Base-by-base conservation (phyloP, 768 basidiomycete species). In the Xerocomellus dryophilus region DNA sequence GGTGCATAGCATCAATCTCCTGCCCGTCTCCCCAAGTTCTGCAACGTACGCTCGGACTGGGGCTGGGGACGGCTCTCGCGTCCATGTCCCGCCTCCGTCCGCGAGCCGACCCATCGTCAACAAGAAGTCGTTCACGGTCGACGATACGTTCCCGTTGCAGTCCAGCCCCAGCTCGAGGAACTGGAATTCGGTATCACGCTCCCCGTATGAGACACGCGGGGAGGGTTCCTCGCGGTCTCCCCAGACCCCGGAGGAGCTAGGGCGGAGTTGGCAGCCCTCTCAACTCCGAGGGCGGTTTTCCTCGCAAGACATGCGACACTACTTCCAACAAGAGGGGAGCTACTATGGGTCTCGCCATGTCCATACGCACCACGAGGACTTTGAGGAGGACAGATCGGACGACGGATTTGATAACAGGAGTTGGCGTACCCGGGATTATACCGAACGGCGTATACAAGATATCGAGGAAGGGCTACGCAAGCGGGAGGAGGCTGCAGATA, bases 401-500 rank as follows among this genome's bases (percentile, higher is more conserved):
- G 71, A 72, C 14, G 65, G 59, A 10, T 61, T 71, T 25, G 75
- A 74, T 43, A 67, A 61, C n/a, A 43, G 43, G 47, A 56, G 50
- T 21, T 70, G 70, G 61, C 68, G 62, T 5, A 64, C 64, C 23
- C 61, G 58, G 34, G 68, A 60, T 58, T 74, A 66, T 55, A 66
- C 66, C 25, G 69, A 70, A 27, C 64, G 67, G 32, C 63, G 59
- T 5, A 65, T 66, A 53, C 72, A 70, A 35, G 68, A 69, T 10
- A 67, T 70, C 43, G 72, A 69, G 25, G 66, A 62, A 50, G 61
- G 66, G 62, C 52, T 63, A 47, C 67, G 59, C 46, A 67, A 54
- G 59, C 68, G 64, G 46, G 69, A 74, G 46, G 69, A 71, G 34
- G 73, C 73, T 12, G 73, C 67, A 15, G 64, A 40, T 31, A 61